Evolutionary conservation across 164 flowering plant genomes (phyloP), one percentile per base, ranked within the genome.

Genomic region (Magnolia officinalis): DNA sequence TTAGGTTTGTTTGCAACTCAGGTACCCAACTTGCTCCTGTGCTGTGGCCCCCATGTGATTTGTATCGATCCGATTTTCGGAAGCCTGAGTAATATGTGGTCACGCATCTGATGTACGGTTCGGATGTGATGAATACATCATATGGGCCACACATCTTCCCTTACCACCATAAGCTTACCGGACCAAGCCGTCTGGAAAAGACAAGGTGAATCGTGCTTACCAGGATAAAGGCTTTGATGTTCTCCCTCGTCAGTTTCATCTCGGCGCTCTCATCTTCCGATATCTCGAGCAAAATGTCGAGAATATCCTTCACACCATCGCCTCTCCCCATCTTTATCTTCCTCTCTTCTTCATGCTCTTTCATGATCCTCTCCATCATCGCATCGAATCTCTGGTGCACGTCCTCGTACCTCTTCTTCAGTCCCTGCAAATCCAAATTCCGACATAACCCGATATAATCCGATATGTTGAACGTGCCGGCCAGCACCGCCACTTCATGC

Each of bases 151-250:
- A 55, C 13, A 55, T 10, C 29, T 26, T 26, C 29, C 29, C 29
- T 26, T 26, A 26, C 29, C 29, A 26, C 29, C 29, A 1, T 26
- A 26, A 26, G 29, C 29, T 26, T 26, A 26, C 29, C 29, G 1
- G 2, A 2, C 29, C 2, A 26, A 26, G 29, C 29, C 29, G 29
- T 26, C 19, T 11, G 61, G 61, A 55, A 52, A 72, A 18, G 71
- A 24, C 23, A 29, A 18, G 72, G 5, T 9, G 23, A 13, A 20
- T 49, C 2, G 23, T 26, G n/a, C 45, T 68, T 86, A 90, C 96
- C 90, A 87, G 37, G 26, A 88, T 72, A n/a, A 90, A 73, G 19
- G 88, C 91, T 73, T 91, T 91, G 73, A 91, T 85, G 72, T 89
- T 84, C 31, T 82, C 80, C 73, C 85, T 83, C 1, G 85, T 89